These are phyloP conservation scores for Raphanus sativus DNA, from an alignment of 345 rosid species.

Conservation along the genomic window DNA sequence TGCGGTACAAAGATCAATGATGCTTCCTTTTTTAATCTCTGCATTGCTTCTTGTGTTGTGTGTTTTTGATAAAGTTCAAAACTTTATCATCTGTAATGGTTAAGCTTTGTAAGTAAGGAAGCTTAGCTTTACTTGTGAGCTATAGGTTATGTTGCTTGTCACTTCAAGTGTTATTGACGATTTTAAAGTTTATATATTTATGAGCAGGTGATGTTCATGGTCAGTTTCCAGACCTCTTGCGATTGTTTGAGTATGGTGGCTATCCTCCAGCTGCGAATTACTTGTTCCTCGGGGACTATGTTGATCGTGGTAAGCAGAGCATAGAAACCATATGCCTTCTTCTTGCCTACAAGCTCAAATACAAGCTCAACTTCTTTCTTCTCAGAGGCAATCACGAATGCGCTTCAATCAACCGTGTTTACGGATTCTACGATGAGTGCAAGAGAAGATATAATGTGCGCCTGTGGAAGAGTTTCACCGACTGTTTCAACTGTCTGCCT, in stretches of 20 bases:
- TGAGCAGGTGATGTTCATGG: slow-evolving; percentile 23
- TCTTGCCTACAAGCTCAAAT: slow-evolving; percentile 24
- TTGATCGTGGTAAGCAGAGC: slow-evolving; percentile 27
- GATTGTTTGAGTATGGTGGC: slow-evolving; percentile 18
- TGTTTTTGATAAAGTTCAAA: no score
- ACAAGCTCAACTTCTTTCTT: slow-evolving; percentile 22
- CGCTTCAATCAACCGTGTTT: slow-evolving; percentile 71
- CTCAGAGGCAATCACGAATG: slow-evolving; percentile 69
- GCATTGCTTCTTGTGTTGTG: not conserved
- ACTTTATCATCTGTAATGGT: not conserved
- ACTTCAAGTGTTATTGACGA: not conserved
- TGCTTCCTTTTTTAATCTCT: not conserved
- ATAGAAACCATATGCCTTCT: slow-evolving; percentile 62
- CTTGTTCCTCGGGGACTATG: slow-evolving; percentile 18
- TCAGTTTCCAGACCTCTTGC: slow-evolving; percentile 27
- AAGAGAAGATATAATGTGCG: slow-evolving; percentile 73
- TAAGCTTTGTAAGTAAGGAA: not conserved
- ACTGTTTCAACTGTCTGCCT: slow-evolving; percentile 55
- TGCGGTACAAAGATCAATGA: slow-evolving; percentile 16
- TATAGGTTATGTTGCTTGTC: no score
- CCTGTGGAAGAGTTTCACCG: slow-evolving; percentile 68
- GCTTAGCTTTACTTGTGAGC: not conserved
- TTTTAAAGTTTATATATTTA: not conserved
- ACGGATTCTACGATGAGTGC: slow-evolving; percentile 75
- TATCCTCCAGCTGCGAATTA: slow-evolving; percentile 19